These are phyloP conservation scores for Talaromyces marneffei DNA, from an alignment of 2,329 filamentous ascomycete genomes.

Conservation along the genomic window DNA sequence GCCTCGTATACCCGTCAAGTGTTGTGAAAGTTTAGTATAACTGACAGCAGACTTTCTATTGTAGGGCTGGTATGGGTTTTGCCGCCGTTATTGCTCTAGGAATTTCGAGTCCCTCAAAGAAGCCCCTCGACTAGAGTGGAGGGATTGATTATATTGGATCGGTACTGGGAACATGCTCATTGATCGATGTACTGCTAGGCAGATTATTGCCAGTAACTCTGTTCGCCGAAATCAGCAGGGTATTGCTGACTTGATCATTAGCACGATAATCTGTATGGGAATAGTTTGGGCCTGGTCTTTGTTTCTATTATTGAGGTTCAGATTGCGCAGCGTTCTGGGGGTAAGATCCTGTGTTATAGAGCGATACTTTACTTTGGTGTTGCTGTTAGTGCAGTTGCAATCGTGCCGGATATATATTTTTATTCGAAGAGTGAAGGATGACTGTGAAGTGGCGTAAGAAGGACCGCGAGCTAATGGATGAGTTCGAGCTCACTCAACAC, in stretches of 20 bases:
- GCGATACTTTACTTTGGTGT: slow-evolving; percentile 29
- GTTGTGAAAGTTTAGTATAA: background rate
- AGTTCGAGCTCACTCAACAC: slow-evolving; percentile 14
- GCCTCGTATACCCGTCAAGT: slow-evolving; percentile 8
- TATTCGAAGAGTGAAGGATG: slow-evolving; percentile 29
- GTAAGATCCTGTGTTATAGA: slow-evolving; percentile 25
- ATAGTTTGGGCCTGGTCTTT: slow-evolving; percentile 41
- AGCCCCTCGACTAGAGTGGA: slow-evolving; percentile 32
- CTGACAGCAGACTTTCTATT: background rate
- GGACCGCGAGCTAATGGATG: background rate
- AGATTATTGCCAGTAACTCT: slow-evolving; percentile 51
- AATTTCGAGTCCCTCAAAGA: slow-evolving; percentile 25
- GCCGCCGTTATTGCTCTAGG: slow-evolving; percentile 22
- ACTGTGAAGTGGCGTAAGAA: slow-evolving; percentile 28
- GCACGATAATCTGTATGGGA: slow-evolving; percentile 42
- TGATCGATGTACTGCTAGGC: slow-evolving; percentile 46
- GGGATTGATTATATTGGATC: slow-evolving; percentile 40
- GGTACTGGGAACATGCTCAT: slow-evolving; percentile 32
- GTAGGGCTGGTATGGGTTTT: slow-evolving; percentile 21
- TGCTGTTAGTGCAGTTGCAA: slow-evolving; percentile 24
- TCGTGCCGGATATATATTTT: slow-evolving; percentile 27
- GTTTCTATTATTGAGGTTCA: slow-evolving; percentile 37
- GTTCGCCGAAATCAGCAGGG: slow-evolving; percentile 47
- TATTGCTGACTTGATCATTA: slow-evolving; percentile 47
- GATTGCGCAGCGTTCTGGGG: slow-evolving; percentile 17